A percentile compares a stretch with the other conserved stretches of the same genome.
Evolutionary conservation across 78 protist genomes (phyloP).

Genomic region (Polysphondylium violaceum): DNA sequence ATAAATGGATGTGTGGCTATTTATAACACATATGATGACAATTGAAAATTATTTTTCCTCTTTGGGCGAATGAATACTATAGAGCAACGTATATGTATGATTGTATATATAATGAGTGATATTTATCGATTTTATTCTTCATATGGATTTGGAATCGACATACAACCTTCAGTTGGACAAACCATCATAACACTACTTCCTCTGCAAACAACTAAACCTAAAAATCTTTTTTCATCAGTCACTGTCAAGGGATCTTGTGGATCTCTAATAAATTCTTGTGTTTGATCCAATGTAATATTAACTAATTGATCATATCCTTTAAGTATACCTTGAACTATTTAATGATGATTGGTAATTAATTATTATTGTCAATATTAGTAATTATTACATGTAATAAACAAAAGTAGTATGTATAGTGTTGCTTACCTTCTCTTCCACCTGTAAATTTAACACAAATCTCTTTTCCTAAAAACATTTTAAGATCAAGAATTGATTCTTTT

Average conservation of each 20-base stretch:
- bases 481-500: constrained; percentile 86
- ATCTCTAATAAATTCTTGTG: constrained; percentile 77
- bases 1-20: too few relatives aligned
- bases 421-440: constrained; percentile 87
- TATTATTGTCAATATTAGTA: not conserved
- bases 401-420: too few relatives aligned
- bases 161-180: constrained; percentile 84
- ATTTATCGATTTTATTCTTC: constrained; percentile 14
- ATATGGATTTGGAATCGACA: constrained; percentile 73
- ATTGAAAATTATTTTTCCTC: too few relatives aligned
- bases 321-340: constrained; percentile 80
- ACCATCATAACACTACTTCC: constrained; percentile 89
- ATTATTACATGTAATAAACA: not conserved
- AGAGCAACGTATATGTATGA: too few relatives aligned
- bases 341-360: not conserved
- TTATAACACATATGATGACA: too few relatives aligned
- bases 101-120: too few relatives aligned
- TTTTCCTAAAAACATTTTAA: constrained; percentile 78
- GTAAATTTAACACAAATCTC: constrained; percentile 82
- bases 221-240: constrained; percentile 73
- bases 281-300: constrained; percentile 76
- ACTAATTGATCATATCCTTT: constrained; percentile 87
- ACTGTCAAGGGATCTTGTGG: constrained; percentile 79
- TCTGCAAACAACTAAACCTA: constrained; percentile 87
- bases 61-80: too few relatives aligned